Percentiles rank a stretch among this genome's conserved stretches.
phyloP scores from a whole-genome alignment of 331 rosid species.

The Acacia concinna region DNA sequence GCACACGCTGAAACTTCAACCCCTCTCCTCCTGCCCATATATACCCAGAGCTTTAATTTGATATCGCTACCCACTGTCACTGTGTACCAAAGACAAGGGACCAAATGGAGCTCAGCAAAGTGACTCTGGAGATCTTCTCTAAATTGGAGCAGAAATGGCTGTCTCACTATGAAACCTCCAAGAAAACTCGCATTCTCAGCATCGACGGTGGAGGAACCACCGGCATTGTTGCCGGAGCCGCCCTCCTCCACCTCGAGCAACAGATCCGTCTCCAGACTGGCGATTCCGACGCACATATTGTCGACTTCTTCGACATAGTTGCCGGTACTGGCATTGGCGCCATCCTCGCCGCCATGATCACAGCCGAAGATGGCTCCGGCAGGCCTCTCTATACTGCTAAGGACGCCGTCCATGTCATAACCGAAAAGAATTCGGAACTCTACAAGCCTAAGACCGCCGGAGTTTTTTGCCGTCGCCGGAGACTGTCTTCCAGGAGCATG shows the following conservation, averaged over 20 bases:
- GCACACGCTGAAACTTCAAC: constrained; percentile 21
- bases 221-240: constrained; percentile 71
- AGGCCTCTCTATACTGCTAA: constrained; percentile 74
- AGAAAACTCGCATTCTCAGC: constrained; percentile 82
- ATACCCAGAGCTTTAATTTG: background rate
- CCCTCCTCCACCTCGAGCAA: constrained; percentile 79
- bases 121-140: constrained; percentile 84
- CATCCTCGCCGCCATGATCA: constrained; percentile 74
- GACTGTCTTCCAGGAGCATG: constrained; percentile 65
- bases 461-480: constrained; percentile 48
- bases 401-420: constrained; percentile 53
- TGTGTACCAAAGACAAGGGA: background rate
- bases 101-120: constrained; percentile 68
- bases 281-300: constrained; percentile 70
- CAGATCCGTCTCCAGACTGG: constrained; percentile 92
- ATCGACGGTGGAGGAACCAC: constrained; percentile 97
- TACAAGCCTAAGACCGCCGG: constrained; percentile 45
- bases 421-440: constrained; percentile 46
- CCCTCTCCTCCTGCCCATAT: background rate
- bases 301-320: constrained; percentile 82
- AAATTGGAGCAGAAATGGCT: constrained; percentile 95
- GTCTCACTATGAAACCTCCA: constrained; percentile 62
- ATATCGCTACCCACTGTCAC: background rate
- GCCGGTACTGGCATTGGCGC: constrained; percentile 91
- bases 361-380: constrained; percentile 68